Evolutionary conservation across 1,284 basidiomycete species (phyloP), one percentile per base, ranked within the genome.

Genomic region (Cryptococcus floricola): DNA sequence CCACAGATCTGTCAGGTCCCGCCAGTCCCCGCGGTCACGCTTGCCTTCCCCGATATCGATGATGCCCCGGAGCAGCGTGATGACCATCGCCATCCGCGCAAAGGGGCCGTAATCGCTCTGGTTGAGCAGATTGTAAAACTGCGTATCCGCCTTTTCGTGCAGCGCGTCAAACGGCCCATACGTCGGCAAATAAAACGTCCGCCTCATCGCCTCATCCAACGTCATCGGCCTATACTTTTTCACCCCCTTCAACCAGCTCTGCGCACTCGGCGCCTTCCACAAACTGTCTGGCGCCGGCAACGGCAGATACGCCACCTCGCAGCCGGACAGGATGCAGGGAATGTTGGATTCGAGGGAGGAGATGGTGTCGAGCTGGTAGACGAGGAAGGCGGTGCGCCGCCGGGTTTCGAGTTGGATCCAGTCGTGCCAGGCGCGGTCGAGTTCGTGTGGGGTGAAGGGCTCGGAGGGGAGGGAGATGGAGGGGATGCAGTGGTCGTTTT

Each of bases 321-420:
- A 65, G 0, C 74, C 62, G 2, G 67, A 59, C 7, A 79, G 63
- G 56, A 74, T 73, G 10, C 71, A 69, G 6, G 70, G 71, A 42
- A 75, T 71, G 46, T 71, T 71, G 37, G 76, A 73, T 57, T 80
- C 79, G 53, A 80, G 63, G 3, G 74, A 70, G 4, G 75, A 76
- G 39, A 79, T 62, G 1, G 75, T 77, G 60, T 80, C 79, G 46
- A 79, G 76, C 53, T 77, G 69, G 58, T 77, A 79, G 16, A 80
- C 68, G 12, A 79, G 63, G 61, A 65, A 79, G 0, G 73, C 74
- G 8, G 78, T 77, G 19, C 78, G 70, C 6, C 70, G 67, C n/a
- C 68, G 66, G 0, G 70, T 76, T 60, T 80, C 79, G 37, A 74
- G 69, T 47, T 71, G 69, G 37, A 79, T 74, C 78, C 78, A 80